A percentile compares a stretch with the other conserved stretches of the same genome.
These are phyloP conservation scores for Aspergillus quadricinctus DNA, from an alignment of 2,329 filamentous ascomycete genomes.

Conservation along the genomic window DNA sequence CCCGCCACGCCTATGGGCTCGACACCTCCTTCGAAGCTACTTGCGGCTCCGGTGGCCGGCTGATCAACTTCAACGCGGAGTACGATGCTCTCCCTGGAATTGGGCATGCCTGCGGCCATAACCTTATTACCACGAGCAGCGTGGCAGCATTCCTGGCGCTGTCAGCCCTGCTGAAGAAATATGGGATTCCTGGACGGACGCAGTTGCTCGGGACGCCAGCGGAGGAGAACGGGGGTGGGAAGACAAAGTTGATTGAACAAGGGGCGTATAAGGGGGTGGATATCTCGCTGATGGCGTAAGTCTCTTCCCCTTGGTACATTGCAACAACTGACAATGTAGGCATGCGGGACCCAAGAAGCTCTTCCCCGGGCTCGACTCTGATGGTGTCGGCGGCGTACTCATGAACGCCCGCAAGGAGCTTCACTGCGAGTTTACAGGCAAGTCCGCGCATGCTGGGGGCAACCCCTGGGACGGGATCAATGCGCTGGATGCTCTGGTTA, in stretches of 20 bases:
- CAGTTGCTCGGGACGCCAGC: conserved; percentile 38
- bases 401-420: conserved; percentile 35
- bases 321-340: conserved; percentile 10
- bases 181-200: conserved; percentile 35
- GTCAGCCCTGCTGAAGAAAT: conserved; percentile 41
- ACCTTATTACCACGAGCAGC: conserved; percentile 34
- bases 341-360: conserved; percentile 22
- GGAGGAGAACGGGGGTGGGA: conserved; percentile 38
- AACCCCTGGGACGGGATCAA: conserved; percentile 59
- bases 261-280: conserved; percentile 41
- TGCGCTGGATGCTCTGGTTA: conserved; percentile 54
- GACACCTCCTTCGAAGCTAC: conserved; percentile 50
- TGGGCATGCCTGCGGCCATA: conserved; percentile 41
- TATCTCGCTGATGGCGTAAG: conserved; percentile 43
- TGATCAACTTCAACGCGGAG: conserved; percentile 39
- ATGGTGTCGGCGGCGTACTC: conserved; percentile 24
- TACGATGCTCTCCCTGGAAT: conserved; percentile 42
- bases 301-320: not conserved
- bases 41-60: conserved; percentile 36
- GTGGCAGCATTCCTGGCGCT: conserved; percentile 43
- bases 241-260: conserved; percentile 39
- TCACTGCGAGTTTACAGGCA: conserved; percentile 44
- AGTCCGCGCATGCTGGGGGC: conserved; percentile 53
- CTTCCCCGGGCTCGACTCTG: conserved; percentile 19
- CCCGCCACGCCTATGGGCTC: conserved; percentile 48